phyloP scores from a whole-genome alignment of 371 early-diverging fungal genomes.

The Choanephora cucurbitarum region DNA sequence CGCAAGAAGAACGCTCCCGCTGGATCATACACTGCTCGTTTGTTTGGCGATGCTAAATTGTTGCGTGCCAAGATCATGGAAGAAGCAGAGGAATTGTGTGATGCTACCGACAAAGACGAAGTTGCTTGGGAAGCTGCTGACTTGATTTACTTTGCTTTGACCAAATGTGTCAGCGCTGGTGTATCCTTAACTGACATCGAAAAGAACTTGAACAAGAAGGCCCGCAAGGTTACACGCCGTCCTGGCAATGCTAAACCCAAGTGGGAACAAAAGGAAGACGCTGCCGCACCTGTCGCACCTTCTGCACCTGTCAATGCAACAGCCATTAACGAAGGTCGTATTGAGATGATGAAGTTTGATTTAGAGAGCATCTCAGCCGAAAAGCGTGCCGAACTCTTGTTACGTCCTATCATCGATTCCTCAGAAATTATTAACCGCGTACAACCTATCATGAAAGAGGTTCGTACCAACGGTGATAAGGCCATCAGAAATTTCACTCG shows the following conservation, averaged over 20 bases:
- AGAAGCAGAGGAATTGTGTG: conserved; percentile 92
- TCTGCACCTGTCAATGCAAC: conserved; percentile 10
- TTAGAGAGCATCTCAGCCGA: conserved; percentile 42
- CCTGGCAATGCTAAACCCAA: conserved; percentile 94
- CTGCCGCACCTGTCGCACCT: conserved; percentile 26
- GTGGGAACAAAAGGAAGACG: conserved; percentile 37
- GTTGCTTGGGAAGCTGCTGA: conserved; percentile 97
- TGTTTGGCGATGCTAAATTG: conserved; percentile 83
- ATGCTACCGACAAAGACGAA: conserved; percentile 74
- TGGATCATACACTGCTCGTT: conserved; percentile 90
- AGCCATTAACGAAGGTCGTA: conserved; percentile 32
- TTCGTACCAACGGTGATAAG: conserved; percentile 82
- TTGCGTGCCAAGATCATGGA: conserved; percentile 93
- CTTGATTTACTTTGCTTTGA: conserved; percentile 92
- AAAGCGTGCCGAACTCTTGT: conserved; percentile 67
- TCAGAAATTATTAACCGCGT: conserved; percentile 85
- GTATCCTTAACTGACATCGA: conserved; percentile 88
- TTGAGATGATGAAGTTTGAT: conserved; percentile 67
- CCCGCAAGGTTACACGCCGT: conserved; percentile 86
- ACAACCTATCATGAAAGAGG: conserved; percentile 87
- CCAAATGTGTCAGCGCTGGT: conserved; percentile 82
- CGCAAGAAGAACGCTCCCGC: conserved; percentile 76
- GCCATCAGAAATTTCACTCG: conserved; percentile 83
- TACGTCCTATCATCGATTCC: conserved; percentile 91
- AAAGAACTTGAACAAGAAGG: conserved; percentile 77